Evolutionary conservation across 2,329 filamentous ascomycete genomes (phyloP).

Genomic region (Botrytis deweyae): DNA sequence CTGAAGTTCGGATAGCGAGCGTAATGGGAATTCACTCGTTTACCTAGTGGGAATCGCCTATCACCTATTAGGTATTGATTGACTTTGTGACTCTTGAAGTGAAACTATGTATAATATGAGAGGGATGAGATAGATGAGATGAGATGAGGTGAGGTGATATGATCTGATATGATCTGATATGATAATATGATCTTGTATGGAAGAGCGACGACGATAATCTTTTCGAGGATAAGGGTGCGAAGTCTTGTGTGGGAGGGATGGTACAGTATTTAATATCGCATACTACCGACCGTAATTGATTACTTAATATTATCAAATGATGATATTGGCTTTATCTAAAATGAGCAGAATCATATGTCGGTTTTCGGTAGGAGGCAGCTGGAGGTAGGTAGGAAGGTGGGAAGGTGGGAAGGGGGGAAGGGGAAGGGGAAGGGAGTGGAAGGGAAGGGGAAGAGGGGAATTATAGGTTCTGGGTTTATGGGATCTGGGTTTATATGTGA

Average conservation of each 20-base stretch:
- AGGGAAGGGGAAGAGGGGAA: neutral
- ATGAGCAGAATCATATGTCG: neutral
- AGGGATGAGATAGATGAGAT: too few species aligned
- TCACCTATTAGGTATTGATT: neutral
- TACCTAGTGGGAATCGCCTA: neutral
- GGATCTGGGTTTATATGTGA: accelerated
- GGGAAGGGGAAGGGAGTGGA: neutral
- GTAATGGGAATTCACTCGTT: conserved; percentile 24
- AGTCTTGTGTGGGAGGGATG: neutral
- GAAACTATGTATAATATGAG: neutral
- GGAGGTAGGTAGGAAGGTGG: neutral
- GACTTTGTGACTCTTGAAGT: neutral
- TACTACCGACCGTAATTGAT: neutral
- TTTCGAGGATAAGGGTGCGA: neutral
- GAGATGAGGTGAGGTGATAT: neutral
- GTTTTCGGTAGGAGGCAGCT: too few species aligned
- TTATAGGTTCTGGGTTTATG: neutral
- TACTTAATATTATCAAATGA: neutral
- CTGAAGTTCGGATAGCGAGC: conserved; percentile 28
- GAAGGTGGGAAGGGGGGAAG: neutral
- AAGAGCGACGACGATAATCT: neutral
- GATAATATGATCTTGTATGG: neutral
- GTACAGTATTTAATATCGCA: neutral
- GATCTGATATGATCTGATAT: neutral
- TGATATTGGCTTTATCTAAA: neutral